phyloP scores from a whole-genome alignment of 2,329 filamentous ascomycete genomes.

The Phaeophleospora eucalypticola region DNA sequence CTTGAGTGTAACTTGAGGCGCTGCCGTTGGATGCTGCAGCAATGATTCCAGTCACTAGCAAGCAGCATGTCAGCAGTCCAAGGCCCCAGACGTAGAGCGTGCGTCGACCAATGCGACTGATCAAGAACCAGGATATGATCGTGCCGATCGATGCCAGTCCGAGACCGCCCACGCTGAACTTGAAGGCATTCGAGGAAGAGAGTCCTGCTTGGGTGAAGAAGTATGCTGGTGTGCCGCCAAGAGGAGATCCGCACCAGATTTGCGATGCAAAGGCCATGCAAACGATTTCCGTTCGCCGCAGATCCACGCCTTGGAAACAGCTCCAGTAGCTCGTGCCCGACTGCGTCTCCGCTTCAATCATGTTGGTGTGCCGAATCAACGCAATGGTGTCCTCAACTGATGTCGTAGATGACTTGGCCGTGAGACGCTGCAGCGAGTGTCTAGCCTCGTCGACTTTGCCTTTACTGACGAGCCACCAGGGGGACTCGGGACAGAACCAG shows the following conservation, averaged over 20 bases:
- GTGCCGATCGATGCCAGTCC: constrained; percentile 31
- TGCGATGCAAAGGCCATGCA: constrained; percentile 38
- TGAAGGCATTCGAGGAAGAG: constrained; percentile 24
- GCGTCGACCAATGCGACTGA: constrained; percentile 32
- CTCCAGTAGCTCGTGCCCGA: constrained; percentile 31
- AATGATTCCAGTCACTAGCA: constrained; percentile 23
- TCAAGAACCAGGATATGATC: constrained; percentile 31
- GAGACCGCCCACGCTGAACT: constrained; percentile 8
- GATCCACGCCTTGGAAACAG: constrained; percentile 37
- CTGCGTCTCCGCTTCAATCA: constrained; percentile 33
- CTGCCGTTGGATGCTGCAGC: constrained; percentile 12
- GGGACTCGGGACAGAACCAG: constrained; percentile 27
- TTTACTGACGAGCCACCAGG: constrained; percentile 32
- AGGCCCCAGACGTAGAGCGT: constrained; percentile 31
- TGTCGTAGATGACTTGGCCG: not conserved
- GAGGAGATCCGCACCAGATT: constrained; percentile 29
- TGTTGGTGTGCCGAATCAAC: constrained; percentile 31
- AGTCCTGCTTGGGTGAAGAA: constrained; percentile 36
- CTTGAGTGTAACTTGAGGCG: constrained; percentile 32
- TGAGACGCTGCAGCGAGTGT: not conserved
- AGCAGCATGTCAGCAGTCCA: constrained; percentile 25
- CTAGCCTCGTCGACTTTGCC: constrained; percentile 8
- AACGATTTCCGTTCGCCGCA: constrained; percentile 37
- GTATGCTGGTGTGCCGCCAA: constrained; percentile 17
- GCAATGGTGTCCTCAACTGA: too few relatives aligned